A percentile compares a stretch with the other conserved stretches of the same genome.
These are phyloP conservation scores for Cytospora schulzeri DNA, from an alignment of 2,329 filamentous ascomycete species.

Conservation along the genomic window DNA sequence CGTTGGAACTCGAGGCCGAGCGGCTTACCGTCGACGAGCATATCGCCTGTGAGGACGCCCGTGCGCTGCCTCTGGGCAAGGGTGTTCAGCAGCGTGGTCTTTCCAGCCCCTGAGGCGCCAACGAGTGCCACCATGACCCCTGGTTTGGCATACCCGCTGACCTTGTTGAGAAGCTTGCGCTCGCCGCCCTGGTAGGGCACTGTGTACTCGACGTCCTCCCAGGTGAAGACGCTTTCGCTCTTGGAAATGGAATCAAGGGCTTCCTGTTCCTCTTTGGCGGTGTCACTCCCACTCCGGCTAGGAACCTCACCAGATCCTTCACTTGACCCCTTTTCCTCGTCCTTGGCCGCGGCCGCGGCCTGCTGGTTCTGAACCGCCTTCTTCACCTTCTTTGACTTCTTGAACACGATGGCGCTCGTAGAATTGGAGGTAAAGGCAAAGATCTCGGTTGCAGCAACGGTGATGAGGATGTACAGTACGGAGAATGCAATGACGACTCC, in stretches of 20 bases:
- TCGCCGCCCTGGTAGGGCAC: conserved; percentile 25
- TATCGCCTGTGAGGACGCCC: conserved; percentile 64
- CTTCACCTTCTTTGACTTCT: conserved; percentile 28
- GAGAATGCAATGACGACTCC: conserved; percentile 77
- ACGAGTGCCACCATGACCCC: conserved; percentile 80
- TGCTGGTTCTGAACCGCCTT: conserved; percentile 5
- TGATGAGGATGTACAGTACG: conserved; percentile 72
- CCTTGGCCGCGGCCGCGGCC: conserved; percentile 16
- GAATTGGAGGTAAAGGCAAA: conserved; percentile 54
- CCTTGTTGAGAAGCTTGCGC: conserved; percentile 51
- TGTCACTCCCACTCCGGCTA: conserved; percentile 42
- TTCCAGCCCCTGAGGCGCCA: conserved; percentile 80
- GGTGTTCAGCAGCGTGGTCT: conserved; percentile 81
- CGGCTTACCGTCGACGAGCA: conserved; percentile 60
- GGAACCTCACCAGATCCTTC: conserved; percentile 44
- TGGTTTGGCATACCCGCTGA: conserved; percentile 78
- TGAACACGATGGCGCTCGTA: conserved; percentile 32
- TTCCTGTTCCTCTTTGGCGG: conserved; percentile 64
- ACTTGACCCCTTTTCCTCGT: conserved; percentile 25
- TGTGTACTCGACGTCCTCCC: conserved; percentile 29
- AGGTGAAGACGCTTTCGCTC: conserved; percentile 30
- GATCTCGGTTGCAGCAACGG: conserved; percentile 68
- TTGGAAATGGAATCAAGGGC: conserved; percentile 28
- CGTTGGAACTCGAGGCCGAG: conserved; percentile 68
- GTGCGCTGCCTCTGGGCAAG: conserved; percentile 65